These are phyloP conservation scores for Microglena sp. DNA, from an alignment of 139 green algal genomes.

Conservation along the genomic window DNA sequence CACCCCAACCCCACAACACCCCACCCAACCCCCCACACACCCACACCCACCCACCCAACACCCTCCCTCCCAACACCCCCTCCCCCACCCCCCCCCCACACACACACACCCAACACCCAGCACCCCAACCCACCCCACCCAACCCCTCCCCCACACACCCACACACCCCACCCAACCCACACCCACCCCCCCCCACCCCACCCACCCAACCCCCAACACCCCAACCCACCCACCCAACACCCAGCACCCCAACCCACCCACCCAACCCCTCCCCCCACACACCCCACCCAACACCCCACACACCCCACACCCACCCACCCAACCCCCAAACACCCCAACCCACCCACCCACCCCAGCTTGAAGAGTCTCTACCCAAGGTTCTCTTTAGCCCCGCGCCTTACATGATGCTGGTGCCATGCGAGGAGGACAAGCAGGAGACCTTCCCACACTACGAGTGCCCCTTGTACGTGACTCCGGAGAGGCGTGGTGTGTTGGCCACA, in stretches of 20 bases:
- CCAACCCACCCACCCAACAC: not conserved
- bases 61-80: too few relatives aligned
- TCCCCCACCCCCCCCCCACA: too few relatives aligned
- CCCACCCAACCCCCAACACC: not conserved
- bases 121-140: too few relatives aligned
- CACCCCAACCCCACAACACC: too few relatives aligned
- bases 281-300: too few relatives aligned
- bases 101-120: too few relatives aligned
- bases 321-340: not conserved
- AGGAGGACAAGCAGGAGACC: constrained; percentile 14
- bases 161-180: too few relatives aligned
- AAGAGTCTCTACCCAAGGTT: constrained; percentile 24
- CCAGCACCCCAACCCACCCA: not conserved
- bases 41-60: not conserved
- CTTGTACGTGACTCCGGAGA: constrained; percentile 53
- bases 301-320: not conserved
- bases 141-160: too few relatives aligned
- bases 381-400: constrained; percentile 50
- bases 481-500: constrained; percentile 57
- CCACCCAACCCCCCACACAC: not conserved
- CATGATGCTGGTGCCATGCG: constrained; percentile 44
- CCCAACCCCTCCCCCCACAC: too few relatives aligned
- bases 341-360: not conserved
- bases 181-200: not conserved
- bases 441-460: constrained; percentile 61